A percentile compares a stretch with the other conserved stretches of the same genome.
These are phyloP conservation scores for Candida tropicalis DNA, from an alignment of 1,139 yeast species.

Conservation along the genomic window DNA sequence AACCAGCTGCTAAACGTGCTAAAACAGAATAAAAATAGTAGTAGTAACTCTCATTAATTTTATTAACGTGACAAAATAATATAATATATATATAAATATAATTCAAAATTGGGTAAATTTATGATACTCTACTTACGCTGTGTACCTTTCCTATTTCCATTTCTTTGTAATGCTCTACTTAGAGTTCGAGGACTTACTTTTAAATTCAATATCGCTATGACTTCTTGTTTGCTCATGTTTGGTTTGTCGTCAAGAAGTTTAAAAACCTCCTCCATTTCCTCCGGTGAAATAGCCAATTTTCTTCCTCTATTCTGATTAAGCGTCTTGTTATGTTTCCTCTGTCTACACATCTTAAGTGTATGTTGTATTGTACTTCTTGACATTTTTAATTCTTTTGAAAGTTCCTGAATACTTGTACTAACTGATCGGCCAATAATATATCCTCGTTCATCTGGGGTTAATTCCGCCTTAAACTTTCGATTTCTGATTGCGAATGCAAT, in stretches of 20 bases:
- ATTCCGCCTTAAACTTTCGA: constrained; percentile 4
- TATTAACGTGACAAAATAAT: no score
- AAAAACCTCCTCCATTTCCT: constrained; percentile 3
- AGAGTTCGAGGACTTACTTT: constrained; percentile 7
- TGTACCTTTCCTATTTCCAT: background rate
- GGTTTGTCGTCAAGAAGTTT: constrained; percentile 4
- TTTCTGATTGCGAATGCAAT: constrained; percentile 6
- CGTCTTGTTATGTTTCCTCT: constrained; percentile 6
- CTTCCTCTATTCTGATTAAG: constrained; percentile 8
- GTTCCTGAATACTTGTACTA: constrained; percentile 7
- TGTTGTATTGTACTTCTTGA: constrained; percentile 7
- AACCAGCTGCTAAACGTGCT: constrained; percentile 16
- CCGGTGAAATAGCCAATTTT: constrained; percentile 3
- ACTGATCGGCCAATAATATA: constrained; percentile 8
- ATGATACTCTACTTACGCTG: constrained; percentile 1
- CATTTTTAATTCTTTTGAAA: constrained; percentile 6
- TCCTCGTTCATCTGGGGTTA: constrained; percentile 7
- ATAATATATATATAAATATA: no score
- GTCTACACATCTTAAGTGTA: constrained; percentile 6
- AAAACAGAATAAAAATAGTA: background rate
- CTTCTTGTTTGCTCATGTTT: constrained; percentile 3
- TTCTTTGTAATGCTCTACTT: constrained; percentile 4
- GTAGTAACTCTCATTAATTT: no score
- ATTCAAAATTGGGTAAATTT: no score
- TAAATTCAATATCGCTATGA: constrained; percentile 5